These are phyloP conservation scores for Crucibulum laeve DNA, from an alignment of 768 basidiomycete genomes.

Conservation along the genomic window DNA sequence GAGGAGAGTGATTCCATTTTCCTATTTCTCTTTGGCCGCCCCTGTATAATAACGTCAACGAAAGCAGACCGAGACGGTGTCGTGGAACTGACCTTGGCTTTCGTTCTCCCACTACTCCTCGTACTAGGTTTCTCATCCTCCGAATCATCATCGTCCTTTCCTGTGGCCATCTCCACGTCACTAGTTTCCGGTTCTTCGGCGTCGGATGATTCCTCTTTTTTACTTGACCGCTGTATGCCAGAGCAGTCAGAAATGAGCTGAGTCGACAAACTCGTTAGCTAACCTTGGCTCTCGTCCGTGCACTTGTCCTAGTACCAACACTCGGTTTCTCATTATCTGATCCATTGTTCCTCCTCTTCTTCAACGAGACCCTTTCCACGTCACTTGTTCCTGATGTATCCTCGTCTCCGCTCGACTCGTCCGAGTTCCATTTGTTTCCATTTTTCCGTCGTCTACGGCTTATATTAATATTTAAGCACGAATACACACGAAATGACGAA, in stretches of 20 bases:
- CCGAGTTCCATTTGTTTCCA: slow-evolving; percentile 25
- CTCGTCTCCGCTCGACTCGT: slow-evolving; percentile 29
- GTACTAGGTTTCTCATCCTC: slow-evolving; percentile 26
- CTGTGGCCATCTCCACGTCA: too few relatives aligned
- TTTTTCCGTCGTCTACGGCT: slow-evolving; percentile 30
- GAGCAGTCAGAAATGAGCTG: too few relatives aligned
- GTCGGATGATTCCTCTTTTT: too few relatives aligned
- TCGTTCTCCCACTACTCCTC: slow-evolving; percentile 10
- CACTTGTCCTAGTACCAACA: slow-evolving; percentile 20
- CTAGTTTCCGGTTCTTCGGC: too few relatives aligned
- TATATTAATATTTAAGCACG: slow-evolving; percentile 2
- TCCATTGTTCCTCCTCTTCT: slow-evolving; percentile 18
- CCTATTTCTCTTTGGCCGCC: slow-evolving; percentile 7
- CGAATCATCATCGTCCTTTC: slow-evolving; percentile 18
- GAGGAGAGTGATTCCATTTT: background rate
- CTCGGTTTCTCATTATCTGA: slow-evolving; percentile 24
- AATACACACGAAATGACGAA: slow-evolving; percentile 18
- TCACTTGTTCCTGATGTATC: slow-evolving; percentile 30
- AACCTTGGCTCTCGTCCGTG: slow-evolving; percentile 13
- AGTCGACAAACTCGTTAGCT: too few relatives aligned
- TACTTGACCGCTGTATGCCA: too few relatives aligned
- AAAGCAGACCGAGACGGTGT: background rate
- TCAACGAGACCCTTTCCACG: slow-evolving; percentile 25
- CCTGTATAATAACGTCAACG: slow-evolving; percentile 2
- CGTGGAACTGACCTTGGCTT: background rate